phyloP scores from a whole-genome alignment of 2,329 filamentous ascomycete species.

The Diplodia sapinea region DNA sequence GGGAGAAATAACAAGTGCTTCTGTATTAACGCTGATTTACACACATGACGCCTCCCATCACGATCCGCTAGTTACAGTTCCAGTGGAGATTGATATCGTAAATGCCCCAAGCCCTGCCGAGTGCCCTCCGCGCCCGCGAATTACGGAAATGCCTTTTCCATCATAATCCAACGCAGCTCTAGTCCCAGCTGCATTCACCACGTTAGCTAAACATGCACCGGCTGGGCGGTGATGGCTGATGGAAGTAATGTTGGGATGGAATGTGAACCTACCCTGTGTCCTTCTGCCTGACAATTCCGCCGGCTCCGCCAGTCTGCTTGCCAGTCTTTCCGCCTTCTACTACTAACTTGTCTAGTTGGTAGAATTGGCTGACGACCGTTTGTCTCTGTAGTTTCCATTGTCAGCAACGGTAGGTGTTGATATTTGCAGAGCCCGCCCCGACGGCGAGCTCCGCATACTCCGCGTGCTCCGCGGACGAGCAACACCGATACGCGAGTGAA shows the following conservation, averaged over 20 bases:
- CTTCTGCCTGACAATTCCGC: conserved; percentile 75
- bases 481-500: not conserved
- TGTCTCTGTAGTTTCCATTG: conserved; percentile 70
- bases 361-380: conserved; percentile 94
- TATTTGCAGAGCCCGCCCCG: not conserved
- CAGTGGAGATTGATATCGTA: conserved; percentile 27
- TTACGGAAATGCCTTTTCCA: conserved; percentile 14
- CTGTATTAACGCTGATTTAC: conserved; percentile 26
- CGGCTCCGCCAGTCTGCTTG: conserved; percentile 71
- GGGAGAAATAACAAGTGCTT: not conserved
- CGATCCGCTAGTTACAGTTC: conserved; percentile 20
- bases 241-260: not conserved
- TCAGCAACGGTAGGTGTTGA: not conserved
- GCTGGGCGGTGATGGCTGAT: not conserved
- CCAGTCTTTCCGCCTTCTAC: conserved; percentile 86
- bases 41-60: conserved; percentile 19
- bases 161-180: not conserved
- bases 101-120: conserved; percentile 7
- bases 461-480: not conserved
- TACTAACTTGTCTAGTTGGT: conserved; percentile 87
- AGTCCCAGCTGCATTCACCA: conserved; percentile 22
- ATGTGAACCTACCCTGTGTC: conserved; percentile 70
- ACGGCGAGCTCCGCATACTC: not conserved
- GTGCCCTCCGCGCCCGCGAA: conserved; percentile 18
- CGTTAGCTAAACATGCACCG: not conserved